Conservation (phyloP, 306 rosid genomes). For the Notholithocarpus densiflorus region DNA sequence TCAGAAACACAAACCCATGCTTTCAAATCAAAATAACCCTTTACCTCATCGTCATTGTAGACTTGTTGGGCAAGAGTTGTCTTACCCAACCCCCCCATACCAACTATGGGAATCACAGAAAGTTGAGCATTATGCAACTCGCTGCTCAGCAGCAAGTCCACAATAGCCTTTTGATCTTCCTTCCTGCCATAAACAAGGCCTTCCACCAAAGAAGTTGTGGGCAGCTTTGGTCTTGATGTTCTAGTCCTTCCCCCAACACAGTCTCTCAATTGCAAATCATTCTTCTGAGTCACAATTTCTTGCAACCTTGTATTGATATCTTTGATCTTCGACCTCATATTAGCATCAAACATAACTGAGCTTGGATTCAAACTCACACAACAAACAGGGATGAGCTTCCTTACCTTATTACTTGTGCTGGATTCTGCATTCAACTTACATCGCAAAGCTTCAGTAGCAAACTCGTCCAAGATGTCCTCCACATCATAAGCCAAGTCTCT, state of each 20-base stretch:
- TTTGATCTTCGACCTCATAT: not conserved
- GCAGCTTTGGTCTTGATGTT: too few species aligned
- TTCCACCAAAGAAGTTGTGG: too few species aligned
- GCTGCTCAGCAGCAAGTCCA: not conserved
- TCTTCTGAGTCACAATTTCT: not conserved
- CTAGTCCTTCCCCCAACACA: not conserved
- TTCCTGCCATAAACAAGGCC: too few species aligned
- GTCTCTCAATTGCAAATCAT: not conserved
- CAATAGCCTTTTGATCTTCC: not conserved
- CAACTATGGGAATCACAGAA: not conserved
- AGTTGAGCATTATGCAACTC: not conserved
- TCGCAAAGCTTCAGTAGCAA: not conserved
- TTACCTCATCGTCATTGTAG: not conserved
- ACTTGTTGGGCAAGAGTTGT: not conserved
- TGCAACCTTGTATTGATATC: not conserved
- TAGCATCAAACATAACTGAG: not conserved
- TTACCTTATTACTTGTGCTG: not conserved
- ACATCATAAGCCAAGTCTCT: constrained; percentile 11
- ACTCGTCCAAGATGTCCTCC: constrained; percentile 24
- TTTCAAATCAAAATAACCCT: not conserved
- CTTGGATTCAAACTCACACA: not conserved
- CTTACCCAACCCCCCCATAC: not conserved
- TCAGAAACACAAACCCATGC: not conserved
- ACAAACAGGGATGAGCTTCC: not conserved
- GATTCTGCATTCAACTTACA: not conserved